Percentiles rank a stretch among this genome's conserved stretches.
phyloP scores from a whole-genome alignment of 495 filamentous ascomycete genomes.

The Xylaria curta region DNA sequence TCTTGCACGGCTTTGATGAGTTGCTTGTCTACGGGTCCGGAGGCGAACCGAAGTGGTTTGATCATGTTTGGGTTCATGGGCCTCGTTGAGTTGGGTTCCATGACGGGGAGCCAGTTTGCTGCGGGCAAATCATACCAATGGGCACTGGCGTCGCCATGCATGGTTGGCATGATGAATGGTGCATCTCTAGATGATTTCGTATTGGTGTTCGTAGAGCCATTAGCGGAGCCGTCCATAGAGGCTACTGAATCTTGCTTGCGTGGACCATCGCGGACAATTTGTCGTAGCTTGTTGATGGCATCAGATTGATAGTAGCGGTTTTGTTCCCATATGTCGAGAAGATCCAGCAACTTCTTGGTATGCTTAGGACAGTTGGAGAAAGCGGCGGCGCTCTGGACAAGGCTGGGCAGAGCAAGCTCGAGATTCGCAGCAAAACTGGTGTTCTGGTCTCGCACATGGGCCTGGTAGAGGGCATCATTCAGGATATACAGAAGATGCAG shows the following conservation, averaged over 20 bases:
- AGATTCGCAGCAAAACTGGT: constrained; percentile 64
- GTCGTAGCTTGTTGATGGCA: constrained; percentile 66
- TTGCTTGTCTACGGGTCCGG: constrained; percentile 74
- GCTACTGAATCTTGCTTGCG: constrained; percentile 26
- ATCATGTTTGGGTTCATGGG: constrained; percentile 75
- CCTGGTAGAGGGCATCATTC: constrained; percentile 84
- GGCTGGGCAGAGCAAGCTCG: constrained; percentile 63
- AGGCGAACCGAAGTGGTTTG: constrained; percentile 73
- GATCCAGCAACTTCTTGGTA: constrained; percentile 64
- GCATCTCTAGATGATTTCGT: constrained; percentile 54
- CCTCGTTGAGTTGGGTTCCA: constrained; percentile 74
- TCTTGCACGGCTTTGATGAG: constrained; percentile 69
- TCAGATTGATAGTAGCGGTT: constrained; percentile 68
- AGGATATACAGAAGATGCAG: constrained; percentile 84
- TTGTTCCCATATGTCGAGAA: constrained; percentile 78
- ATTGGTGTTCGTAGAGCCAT: constrained; percentile 26
- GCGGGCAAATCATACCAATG: constrained; percentile 88
- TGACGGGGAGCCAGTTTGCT: constrained; percentile 78
- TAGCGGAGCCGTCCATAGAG: constrained; percentile 16
- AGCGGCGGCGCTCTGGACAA: constrained; percentile 67
- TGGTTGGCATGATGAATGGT: constrained; percentile 74
- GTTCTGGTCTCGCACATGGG: constrained; percentile 65
- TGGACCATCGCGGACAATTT: constrained; percentile 58
- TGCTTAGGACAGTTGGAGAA: constrained; percentile 72
- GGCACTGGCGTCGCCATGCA: constrained; percentile 76